Evolutionary conservation across 1,139 yeast genomes (phyloP).

Genomic region (Scheffersomyces illinoinensis): DNA sequence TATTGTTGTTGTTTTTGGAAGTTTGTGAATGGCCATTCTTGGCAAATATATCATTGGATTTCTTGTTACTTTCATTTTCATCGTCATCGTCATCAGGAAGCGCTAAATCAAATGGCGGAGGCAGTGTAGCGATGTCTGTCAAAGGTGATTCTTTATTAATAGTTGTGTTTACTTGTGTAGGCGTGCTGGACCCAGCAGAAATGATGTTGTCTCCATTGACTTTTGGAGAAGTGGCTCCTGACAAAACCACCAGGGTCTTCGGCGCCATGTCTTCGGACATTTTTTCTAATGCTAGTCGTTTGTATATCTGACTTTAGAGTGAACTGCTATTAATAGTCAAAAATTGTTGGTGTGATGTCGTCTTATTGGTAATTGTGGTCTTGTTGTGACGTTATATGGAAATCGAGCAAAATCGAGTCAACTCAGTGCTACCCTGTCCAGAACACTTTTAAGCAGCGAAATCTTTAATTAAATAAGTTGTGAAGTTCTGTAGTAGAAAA

Average conservation of each 20-base stretch:
- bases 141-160: conserved; percentile 33
- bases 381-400: neutral
- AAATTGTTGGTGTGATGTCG: neutral
- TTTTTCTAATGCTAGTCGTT: no score
- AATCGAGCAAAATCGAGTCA: neutral
- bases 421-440: neutral
- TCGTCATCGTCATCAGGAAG: conserved; percentile 11
- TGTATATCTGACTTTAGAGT: neutral
- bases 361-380: neutral
- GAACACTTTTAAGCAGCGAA: neutral
- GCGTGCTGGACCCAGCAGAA: neutral
- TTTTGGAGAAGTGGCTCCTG: neutral
- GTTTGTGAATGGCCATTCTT: conserved; percentile 2
- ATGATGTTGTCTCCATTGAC: neutral
- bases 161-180: conserved; percentile 3
- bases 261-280: neutral
- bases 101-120: conserved; percentile 34
- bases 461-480: neutral
- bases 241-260: neutral
- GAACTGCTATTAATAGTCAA: no score
- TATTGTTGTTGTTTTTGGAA: conserved; percentile 12
- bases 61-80: conserved; percentile 3
- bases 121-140: conserved; percentile 43
- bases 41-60: neutral
- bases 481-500: neutral